phyloP scores from a whole-genome alignment of 169 alveolate species.

The Eimeria brunetti region DNA sequence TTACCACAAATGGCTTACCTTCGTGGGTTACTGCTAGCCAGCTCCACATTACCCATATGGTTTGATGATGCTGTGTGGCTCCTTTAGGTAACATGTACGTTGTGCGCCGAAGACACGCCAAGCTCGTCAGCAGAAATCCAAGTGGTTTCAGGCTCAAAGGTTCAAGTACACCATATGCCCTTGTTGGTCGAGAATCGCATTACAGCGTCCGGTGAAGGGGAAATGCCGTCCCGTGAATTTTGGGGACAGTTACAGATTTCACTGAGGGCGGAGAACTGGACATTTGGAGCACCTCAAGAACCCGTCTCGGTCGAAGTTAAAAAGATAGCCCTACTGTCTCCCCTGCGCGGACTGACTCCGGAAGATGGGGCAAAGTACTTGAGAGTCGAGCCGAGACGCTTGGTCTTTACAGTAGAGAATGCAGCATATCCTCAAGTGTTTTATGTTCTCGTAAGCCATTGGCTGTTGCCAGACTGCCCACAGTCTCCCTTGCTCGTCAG shows the following conservation, averaged over 20 bases:
- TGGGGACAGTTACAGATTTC: slow-evolving; percentile 60
- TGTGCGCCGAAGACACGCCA: slow-evolving; percentile 34
- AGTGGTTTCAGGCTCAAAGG: slow-evolving; percentile 54
- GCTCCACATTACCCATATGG: neutral
- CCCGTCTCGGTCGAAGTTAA: slow-evolving; percentile 49
- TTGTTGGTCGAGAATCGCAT: slow-evolving; percentile 42
- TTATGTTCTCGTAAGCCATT: slow-evolving; percentile 55
- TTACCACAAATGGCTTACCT: neutral
- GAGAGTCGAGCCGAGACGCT: slow-evolving; percentile 42
- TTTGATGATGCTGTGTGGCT: neutral
- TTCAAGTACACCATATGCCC: slow-evolving; percentile 18
- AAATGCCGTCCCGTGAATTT: slow-evolving; percentile 37
- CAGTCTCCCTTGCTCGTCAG: neutral
- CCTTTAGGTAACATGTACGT: slow-evolving; percentile 25
- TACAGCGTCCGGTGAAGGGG: neutral
- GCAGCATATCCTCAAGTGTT: slow-evolving; percentile 25
- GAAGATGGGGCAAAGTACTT: slow-evolving; percentile 60
- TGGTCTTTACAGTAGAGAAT: slow-evolving; percentile 37
- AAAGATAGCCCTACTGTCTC: neutral
- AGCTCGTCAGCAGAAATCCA: slow-evolving; percentile 37
- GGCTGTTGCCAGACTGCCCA: neutral
- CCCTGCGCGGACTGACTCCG: slow-evolving; percentile 17
- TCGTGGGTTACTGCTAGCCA: neutral
- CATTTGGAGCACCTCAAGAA: slow-evolving; percentile 51
- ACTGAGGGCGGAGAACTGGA: slow-evolving; percentile 57